phyloP scores from a whole-genome alignment of 805 yeast genomes.

The Scheffersomyces coipomensis region DNA sequence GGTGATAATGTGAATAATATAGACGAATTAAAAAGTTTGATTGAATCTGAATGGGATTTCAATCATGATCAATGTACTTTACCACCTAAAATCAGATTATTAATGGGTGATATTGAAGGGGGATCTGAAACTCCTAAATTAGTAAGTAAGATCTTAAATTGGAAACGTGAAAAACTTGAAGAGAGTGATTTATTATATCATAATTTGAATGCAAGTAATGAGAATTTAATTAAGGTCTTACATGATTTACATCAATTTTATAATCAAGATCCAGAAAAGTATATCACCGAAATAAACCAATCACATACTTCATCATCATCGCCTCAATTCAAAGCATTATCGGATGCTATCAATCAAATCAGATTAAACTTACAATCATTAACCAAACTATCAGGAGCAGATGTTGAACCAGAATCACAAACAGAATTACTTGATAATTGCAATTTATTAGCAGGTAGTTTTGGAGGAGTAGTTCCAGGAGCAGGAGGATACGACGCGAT shows the following conservation, averaged over 20 bases:
- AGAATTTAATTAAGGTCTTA: conserved; percentile 50
- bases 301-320: not conserved
- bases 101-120: conserved; percentile 92
- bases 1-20: conserved; percentile 4
- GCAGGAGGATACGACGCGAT: conserved; percentile 98
- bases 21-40: conserved; percentile 26
- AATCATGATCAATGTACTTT: conserved; percentile 52
- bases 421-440: conserved; percentile 61
- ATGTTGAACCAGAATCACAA: conserved; percentile 83
- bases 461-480: conserved; percentile 98
- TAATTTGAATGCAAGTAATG: conserved; percentile 58
- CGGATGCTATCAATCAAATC: conserved; percentile 43
- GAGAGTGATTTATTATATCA: conserved; percentile 53
- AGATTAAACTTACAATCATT: conserved; percentile 58
- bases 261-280: conserved; percentile 27
- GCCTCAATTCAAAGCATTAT: not conserved
- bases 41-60: conserved; percentile 62
- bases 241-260: conserved; percentile 34
- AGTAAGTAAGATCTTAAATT: conserved; percentile 69
- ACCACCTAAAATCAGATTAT: conserved; percentile 65
- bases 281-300: conserved; percentile 17
- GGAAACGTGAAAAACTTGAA: conserved; percentile 59
- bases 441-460: conserved; percentile 59
- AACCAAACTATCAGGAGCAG: conserved; percentile 70
- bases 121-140: conserved; percentile 95